Percentiles rank a stretch among this genome's conserved stretches.
Evolutionary conservation across 345 rosid genomes (phyloP).

Genomic region (Cardamine chenopodiifolia): DNA sequence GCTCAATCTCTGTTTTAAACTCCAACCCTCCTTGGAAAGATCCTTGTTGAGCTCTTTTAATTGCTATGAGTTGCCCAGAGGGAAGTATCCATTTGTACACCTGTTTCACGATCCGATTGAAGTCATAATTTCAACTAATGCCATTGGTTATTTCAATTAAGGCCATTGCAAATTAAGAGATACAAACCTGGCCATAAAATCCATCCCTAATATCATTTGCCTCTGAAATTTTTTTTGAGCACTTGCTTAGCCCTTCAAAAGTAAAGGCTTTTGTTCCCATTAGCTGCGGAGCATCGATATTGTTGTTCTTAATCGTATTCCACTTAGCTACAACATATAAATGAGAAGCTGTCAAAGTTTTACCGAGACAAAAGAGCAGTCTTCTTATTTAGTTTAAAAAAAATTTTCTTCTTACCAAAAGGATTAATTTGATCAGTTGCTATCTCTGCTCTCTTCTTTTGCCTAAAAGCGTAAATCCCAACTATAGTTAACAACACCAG

Average conservation of each 20-base stretch:
- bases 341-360: neutral
- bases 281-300: neutral
- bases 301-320: neutral
- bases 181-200: slow-evolving; percentile 11
- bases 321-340: neutral
- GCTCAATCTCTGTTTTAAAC: slow-evolving; percentile 79
- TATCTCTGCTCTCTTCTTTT: slow-evolving; percentile 4
- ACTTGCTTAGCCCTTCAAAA: neutral
- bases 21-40: slow-evolving; percentile 69
- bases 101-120: slow-evolving; percentile 38
- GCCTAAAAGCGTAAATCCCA: slow-evolving; percentile 14
- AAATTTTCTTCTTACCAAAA: slow-evolving; percentile 3
- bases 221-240: neutral
- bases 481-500: neutral
- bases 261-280: slow-evolving; percentile 17
- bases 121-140: neutral
- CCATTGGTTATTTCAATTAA: neutral
- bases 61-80: slow-evolving; percentile 54
- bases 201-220: slow-evolving; percentile 16
- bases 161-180: neutral
- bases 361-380: neutral
- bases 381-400: neutral
- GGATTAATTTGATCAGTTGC: slow-evolving; percentile 40
- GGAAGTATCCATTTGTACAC: slow-evolving; percentile 66
- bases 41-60: slow-evolving; percentile 71